Evolutionary conservation across 2,329 filamentous ascomycete genomes (phyloP).

Genomic region (Fusarium sp.): DNA sequence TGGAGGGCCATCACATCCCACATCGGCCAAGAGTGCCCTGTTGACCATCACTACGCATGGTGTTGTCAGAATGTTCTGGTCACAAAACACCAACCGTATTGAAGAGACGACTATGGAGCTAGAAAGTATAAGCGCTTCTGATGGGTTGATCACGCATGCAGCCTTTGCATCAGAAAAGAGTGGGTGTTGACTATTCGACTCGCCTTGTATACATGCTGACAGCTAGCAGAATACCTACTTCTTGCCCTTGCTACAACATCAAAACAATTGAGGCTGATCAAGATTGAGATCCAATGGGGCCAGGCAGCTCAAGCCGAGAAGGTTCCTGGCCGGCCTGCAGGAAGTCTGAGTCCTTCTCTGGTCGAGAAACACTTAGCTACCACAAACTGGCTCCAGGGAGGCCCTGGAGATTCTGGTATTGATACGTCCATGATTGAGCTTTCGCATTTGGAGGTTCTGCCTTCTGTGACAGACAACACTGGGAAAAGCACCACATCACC

Average conservation of each 20-base stretch:
- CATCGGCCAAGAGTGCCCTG: conserved; percentile 77
- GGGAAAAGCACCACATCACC: conserved; percentile 69
- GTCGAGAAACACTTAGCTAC: conserved; percentile 68
- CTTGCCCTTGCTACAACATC: conserved; percentile 77
- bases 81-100: conserved; percentile 79
- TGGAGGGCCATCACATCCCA: conserved; percentile 79
- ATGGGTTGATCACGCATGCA: conserved; percentile 85
- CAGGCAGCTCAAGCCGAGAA: conserved; percentile 66
- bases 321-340: conserved; percentile 60
- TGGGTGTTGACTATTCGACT: conserved; percentile 53
- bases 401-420: conserved; percentile 57
- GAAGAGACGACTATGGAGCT: conserved; percentile 80
- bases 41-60: conserved; percentile 82
- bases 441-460: conserved; percentile 81
- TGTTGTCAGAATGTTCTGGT: conserved; percentile 80
- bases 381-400: conserved; percentile 68
- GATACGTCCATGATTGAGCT: conserved; percentile 71
- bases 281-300: conserved; percentile 79
- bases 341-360: conserved; percentile 65
- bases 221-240: conserved; percentile 64
- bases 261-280: conserved; percentile 80
- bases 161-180: conserved; percentile 81
- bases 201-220: conserved; percentile 43
- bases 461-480: conserved; percentile 71
- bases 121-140: conserved; percentile 77